A percentile compares a stretch with the other conserved stretches of the same genome.
Evolutionary conservation across 2,329 filamentous ascomycete genomes (phyloP).

Genomic region (Colletotrichum gigasporum): DNA sequence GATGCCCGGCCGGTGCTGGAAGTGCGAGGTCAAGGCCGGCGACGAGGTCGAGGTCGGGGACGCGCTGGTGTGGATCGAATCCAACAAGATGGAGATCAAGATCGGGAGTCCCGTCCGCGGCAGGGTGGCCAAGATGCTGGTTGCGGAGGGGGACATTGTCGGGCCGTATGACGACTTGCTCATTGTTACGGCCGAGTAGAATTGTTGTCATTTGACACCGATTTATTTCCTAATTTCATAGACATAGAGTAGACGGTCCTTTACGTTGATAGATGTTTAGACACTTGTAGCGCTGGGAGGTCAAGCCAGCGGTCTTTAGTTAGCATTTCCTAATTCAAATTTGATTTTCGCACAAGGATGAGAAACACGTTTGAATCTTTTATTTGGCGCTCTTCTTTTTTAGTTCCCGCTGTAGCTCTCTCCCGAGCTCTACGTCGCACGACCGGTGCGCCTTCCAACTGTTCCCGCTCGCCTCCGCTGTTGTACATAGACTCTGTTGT

Average conservation of each 20-base stretch:
- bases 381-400: background rate
- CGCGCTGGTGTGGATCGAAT: conserved; percentile 44
- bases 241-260: too few relatives aligned
- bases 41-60: conserved; percentile 40
- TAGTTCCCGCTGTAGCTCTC: background rate
- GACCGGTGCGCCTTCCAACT: background rate
- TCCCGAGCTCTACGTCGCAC: background rate
- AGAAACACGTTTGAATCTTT: too few relatives aligned
- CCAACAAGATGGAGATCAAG: conserved; percentile 50
- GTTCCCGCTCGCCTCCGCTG: background rate
- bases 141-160: conserved; percentile 40
- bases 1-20: conserved; percentile 47
- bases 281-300: too few relatives aligned
- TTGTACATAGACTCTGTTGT: too few relatives aligned
- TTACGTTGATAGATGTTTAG: too few relatives aligned
- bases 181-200: conserved; percentile 32
- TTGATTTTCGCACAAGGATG: too few relatives aligned
- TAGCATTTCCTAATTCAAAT: too few relatives aligned
- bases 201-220: background rate
- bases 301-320: too few relatives aligned
- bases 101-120: conserved; percentile 41
- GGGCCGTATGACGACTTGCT: conserved; percentile 40
- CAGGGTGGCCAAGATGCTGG: conserved; percentile 37
- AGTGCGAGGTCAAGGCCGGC: conserved; percentile 39
- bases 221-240: background rate